These are phyloP conservation scores for Fomitiporia mediterranea DNA, from an alignment of 1,284 basidiomycete genomes.

Conservation along the genomic window DNA sequence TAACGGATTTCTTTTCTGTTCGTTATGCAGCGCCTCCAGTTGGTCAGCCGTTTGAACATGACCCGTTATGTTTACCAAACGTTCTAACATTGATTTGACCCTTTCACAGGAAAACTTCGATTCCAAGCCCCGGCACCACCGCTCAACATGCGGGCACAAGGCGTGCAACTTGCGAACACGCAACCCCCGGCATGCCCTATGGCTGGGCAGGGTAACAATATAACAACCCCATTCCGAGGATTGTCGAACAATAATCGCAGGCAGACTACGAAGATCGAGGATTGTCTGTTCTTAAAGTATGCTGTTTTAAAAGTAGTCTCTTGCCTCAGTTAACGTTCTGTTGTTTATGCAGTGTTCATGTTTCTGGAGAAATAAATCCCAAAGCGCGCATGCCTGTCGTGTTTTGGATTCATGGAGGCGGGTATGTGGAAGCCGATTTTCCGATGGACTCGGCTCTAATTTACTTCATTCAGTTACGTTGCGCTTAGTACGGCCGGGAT, in stretches of 20 bases:
- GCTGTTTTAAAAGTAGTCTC: neutral
- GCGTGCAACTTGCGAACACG: constrained; percentile 11
- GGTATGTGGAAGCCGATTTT: constrained; percentile 19
- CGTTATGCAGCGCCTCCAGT: constrained; percentile 39
- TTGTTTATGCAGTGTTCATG: constrained; percentile 25
- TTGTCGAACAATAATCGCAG: neutral
- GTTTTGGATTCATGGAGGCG: constrained; percentile 36
- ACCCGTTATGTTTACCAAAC: neutral
- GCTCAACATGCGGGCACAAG: constrained; percentile 6
- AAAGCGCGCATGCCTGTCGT: constrained; percentile 29
- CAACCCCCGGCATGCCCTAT: constrained; percentile 11
- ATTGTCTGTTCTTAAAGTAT: constrained; percentile 11
- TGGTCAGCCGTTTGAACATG: constrained; percentile 27
- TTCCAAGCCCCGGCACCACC: constrained; percentile 17
- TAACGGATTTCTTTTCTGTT: constrained; percentile 37
- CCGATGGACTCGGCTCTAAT: neutral
- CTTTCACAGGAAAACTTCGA: constrained; percentile 14
- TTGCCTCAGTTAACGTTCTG: neutral
- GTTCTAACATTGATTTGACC: neutral
- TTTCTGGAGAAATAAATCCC: constrained; percentile 23
- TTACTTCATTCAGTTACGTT: neutral
- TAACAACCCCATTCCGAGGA: constrained; percentile 11
- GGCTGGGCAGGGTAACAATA: constrained; percentile 5
- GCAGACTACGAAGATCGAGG: constrained; percentile 2
- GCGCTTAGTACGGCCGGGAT: constrained; percentile 10